Evolutionary conservation across 768 basidiomycete genomes (phyloP), one percentile per base, ranked within the genome.

Genomic region (Leucocoprinus birnbaumii): DNA sequence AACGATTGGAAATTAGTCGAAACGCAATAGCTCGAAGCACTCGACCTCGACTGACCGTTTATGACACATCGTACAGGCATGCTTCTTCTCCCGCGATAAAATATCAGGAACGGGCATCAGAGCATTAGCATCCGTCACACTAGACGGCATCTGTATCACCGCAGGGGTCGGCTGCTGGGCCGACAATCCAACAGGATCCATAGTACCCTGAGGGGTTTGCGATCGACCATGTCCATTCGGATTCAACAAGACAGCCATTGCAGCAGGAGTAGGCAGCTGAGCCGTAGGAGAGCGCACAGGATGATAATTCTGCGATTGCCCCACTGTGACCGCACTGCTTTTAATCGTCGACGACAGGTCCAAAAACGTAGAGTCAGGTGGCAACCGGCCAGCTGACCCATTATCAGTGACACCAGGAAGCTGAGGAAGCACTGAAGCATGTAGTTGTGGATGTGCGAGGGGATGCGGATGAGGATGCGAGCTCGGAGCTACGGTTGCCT

Each of bases 51-150:
- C 74, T 65, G 76, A 89, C 68, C 84, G 76, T 73, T 91, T 90
- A 73, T 90, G 86, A 74, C 89, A 91, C 88, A 91, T 89, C 66
- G 84, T 82, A 61, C 89, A 91, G 26, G 74, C 80, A 68, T 91
- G 88, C 72, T 83, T 83, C 77, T 84, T 85, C 78, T 86, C 84
- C 68, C 84, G 80, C 63, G 75, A 73, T 54, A 73, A 64, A 45
- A 61, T 65, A 54, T 73, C 75, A 59, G 66, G 63, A 56, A 57
- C 53, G 18, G 45, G 38, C 34, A 45, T 51, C 38, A 55, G 18
- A 21, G 42, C 43, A 43, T 25, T 41, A 10, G 42, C 16, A 24
- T 42, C 49, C 40, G 50, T 31, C 45, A 47, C 47, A 46, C 40
- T 25, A 25, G 56, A n/a, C 24, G 31, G 18, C 51, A 48, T 44